Evolutionary conservation across 139 green algal species (phyloP).

Genomic region (Trebouxia sp.): DNA sequence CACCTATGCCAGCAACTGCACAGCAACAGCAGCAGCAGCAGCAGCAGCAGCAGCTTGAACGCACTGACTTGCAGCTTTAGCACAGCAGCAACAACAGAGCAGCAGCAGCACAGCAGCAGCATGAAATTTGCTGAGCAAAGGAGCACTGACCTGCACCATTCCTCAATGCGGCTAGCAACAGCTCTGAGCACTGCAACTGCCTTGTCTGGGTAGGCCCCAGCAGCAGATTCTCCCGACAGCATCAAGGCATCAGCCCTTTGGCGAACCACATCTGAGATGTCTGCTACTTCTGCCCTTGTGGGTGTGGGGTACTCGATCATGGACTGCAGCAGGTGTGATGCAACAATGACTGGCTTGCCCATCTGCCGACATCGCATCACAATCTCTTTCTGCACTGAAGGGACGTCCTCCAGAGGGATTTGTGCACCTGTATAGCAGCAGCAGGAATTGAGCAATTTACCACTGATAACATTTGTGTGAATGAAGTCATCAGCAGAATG

Average conservation of each 20-base stretch:
- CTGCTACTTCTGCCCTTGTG: conserved; percentile 83
- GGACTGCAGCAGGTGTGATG: conserved; percentile 77
- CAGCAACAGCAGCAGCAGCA: too few species aligned
- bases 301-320: conserved; percentile 84
- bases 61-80: background rate
- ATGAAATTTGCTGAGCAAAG: background rate
- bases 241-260: conserved; percentile 86
- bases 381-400: conserved; percentile 78
- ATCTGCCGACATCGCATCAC: conserved; percentile 69
- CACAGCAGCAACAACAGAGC: too few species aligned
- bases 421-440: conserved; percentile 51
- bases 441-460: background rate
- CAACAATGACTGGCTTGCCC: conserved; percentile 84
- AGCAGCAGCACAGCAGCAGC: too few species aligned
- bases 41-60: too few species aligned
- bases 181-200: conserved; percentile 69
- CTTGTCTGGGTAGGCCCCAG: conserved; percentile 77
- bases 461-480: background rate
- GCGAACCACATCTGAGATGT: conserved; percentile 81
- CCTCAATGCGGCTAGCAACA: conserved; percentile 62
- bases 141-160: conserved; percentile 49
- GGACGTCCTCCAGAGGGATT: conserved; percentile 81
- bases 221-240: conserved; percentile 82
- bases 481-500: too few species aligned
- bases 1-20: too few species aligned